A percentile compares a stretch with the other conserved stretches of the same genome.
Evolutionary conservation across 2,329 filamentous ascomycete species (phyloP).

Genomic region (Colletotrichum tanaceti): DNA sequence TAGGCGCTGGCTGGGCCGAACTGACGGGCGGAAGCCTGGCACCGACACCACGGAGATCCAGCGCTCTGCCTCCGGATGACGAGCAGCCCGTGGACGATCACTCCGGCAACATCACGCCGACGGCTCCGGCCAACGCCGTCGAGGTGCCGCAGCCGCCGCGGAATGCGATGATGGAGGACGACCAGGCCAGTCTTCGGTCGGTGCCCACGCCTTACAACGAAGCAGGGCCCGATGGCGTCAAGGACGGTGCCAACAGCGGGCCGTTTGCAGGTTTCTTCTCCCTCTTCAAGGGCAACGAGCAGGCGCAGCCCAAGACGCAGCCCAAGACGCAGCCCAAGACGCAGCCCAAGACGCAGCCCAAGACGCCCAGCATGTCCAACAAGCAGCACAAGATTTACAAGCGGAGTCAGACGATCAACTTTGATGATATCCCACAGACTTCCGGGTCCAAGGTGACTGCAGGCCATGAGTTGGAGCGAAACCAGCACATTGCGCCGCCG

Average conservation of each 20-base stretch:
- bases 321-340: conserved; percentile 58
- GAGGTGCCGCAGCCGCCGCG: conserved; percentile 78
- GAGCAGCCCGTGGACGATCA: conserved; percentile 33
- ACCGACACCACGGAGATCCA: conserved; percentile 56
- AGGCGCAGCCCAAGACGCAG: conserved; percentile 51
- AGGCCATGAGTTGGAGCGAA: conserved; percentile 61
- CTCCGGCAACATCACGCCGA: conserved; percentile 39
- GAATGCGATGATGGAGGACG: conserved; percentile 75
- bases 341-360: conserved; percentile 55
- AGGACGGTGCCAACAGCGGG: conserved; percentile 52
- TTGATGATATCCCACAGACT: conserved; percentile 53
- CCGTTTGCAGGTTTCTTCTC: conserved; percentile 75
- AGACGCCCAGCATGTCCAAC: conserved; percentile 60
- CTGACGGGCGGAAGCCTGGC: conserved; percentile 77
- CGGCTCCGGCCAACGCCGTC: conserved; percentile 53
- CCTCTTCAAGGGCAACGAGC: conserved; percentile 74
- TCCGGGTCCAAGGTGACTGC: conserved; percentile 57
- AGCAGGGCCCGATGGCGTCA: conserved; percentile 28
- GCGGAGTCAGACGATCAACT: conserved; percentile 78
- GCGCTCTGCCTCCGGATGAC: conserved; percentile 52
- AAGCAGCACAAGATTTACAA: conserved; percentile 79
- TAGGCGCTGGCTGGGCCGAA: conserved; percentile 95
- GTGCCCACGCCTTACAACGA: conserved; percentile 52
- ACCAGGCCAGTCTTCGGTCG: conserved; percentile 67
- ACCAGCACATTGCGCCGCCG: conserved; percentile 76